Evolutionary conservation across 169 alveolate genomes (phyloP).

Genomic region (Eimeria necatrix): DNA sequence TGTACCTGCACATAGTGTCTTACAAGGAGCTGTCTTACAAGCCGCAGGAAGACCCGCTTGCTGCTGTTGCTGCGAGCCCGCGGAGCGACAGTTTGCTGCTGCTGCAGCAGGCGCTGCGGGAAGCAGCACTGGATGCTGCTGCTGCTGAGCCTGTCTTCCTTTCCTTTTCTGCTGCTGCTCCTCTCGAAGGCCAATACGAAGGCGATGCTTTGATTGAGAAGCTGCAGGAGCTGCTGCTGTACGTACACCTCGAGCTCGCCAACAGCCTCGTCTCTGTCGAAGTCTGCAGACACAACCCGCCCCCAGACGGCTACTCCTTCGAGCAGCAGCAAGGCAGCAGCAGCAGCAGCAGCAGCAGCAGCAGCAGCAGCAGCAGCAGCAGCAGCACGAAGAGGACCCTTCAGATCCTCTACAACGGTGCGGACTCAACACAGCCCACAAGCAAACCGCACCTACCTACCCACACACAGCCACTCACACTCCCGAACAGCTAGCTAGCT

Average conservation of each 20-base stretch:
- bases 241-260: conserved; percentile 15
- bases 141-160: conserved; percentile 36
- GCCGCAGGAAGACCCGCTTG: neutral
- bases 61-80: conserved; percentile 14
- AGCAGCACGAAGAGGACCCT: neutral
- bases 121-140: neutral
- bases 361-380: neutral
- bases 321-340: neutral
- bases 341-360: neutral
- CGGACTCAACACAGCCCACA: neutral
- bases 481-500: too few relatives aligned
- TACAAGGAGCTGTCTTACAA: neutral
- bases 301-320: conserved; percentile 38
- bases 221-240: conserved; percentile 48
- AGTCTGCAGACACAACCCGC: conserved; percentile 72
- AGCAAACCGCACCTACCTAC: too few relatives aligned
- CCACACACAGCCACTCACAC: too few relatives aligned
- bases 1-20: conserved; percentile 29
- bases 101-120: conserved; percentile 5
- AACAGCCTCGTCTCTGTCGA: conserved; percentile 43
- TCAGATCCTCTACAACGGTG: neutral
- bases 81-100: neutral
- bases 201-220: neutral
- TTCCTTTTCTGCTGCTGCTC: conserved; percentile 16
- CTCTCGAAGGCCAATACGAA: conserved; percentile 30